Evolutionary conservation across 805 yeast genomes (phyloP).

Genomic region (Ogataea nitratoaversa): DNA sequence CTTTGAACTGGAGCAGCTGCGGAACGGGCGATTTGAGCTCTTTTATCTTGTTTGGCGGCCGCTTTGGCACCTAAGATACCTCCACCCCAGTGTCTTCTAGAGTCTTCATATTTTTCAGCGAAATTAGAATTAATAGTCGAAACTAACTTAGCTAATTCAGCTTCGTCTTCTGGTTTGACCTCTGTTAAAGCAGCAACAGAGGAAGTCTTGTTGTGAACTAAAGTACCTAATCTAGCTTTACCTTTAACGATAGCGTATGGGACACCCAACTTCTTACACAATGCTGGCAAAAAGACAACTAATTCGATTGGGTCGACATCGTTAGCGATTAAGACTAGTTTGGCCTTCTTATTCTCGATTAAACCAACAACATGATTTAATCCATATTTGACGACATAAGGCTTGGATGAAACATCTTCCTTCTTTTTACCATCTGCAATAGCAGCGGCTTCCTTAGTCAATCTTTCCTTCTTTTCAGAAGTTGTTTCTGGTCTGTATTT

Average conservation of each 20-base stretch:
- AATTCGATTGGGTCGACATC: constrained; percentile 99
- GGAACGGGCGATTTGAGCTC: constrained; percentile 50
- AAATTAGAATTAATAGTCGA: constrained; percentile 93
- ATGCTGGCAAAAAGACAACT: constrained; percentile 96
- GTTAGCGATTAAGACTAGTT: constrained; percentile 94
- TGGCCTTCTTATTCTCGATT: constrained; percentile 97
- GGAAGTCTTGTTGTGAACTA: constrained; percentile 96
- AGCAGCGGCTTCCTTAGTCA: constrained; percentile 98
- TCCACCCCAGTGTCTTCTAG: constrained; percentile 99
- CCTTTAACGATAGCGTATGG: constrained; percentile 99
- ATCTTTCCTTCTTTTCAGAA: constrained; percentile 98
- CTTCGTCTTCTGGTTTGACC: constrained; percentile 90
- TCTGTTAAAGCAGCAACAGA: constrained; percentile 97
- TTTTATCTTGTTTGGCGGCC: constrained; percentile 77
- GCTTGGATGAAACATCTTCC: constrained; percentile 95
- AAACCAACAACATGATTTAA: constrained; percentile 97
- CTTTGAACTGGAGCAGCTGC: constrained; percentile 48
- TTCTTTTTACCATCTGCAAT: constrained; percentile 97
- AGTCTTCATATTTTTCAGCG: constrained; percentile 88
- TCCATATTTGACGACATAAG: constrained; percentile 96
- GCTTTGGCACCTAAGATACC: constrained; percentile 97
- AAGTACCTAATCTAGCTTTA: constrained; percentile 96
- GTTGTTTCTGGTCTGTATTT: constrained; percentile 98
- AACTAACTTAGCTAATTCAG: constrained; percentile 88
- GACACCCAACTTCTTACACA: constrained; percentile 98